phyloP scores from a whole-genome alignment of 208 protist species.

The Trypanosoma melophagium region DNA sequence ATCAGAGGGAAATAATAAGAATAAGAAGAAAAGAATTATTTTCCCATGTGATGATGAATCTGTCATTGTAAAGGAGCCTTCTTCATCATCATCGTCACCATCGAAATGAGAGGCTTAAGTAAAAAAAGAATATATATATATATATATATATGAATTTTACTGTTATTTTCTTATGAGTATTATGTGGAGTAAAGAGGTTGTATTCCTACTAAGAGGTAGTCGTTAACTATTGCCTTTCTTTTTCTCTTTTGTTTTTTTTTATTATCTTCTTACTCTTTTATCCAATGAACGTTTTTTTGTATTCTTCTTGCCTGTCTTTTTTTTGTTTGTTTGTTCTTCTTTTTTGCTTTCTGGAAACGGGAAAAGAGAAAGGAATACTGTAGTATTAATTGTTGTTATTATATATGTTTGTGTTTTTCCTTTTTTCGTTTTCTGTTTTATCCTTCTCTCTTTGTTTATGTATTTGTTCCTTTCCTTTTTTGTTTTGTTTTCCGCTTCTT shows the following conservation, averaged over 20 bases:
- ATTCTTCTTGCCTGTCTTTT: too few relatives aligned
- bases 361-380: too few relatives aligned
- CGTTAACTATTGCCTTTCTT: neutral
- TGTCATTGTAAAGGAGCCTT: constrained; percentile 1
- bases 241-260: constrained; percentile 7
- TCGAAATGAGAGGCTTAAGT: neutral
- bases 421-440: too few relatives aligned
- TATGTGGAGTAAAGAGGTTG: neutral
- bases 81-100: neutral
- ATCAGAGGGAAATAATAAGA: neutral
- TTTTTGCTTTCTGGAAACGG: too few relatives aligned
- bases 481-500: too few relatives aligned
- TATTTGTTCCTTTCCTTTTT: too few relatives aligned
- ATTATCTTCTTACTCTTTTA: neutral
- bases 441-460: too few relatives aligned
- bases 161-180: neutral
- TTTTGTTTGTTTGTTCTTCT: too few relatives aligned
- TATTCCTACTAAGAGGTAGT: neutral
- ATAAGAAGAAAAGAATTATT: neutral
- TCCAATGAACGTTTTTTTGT: too few relatives aligned
- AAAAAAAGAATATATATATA: constrained; percentile 5
- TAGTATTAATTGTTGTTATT: too few relatives aligned
- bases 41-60: neutral
- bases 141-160: neutral
- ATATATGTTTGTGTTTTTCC: too few relatives aligned